Conservation (phyloP, 2,329 filamentous ascomycete species). For the Talaromyces sp. region DNA sequence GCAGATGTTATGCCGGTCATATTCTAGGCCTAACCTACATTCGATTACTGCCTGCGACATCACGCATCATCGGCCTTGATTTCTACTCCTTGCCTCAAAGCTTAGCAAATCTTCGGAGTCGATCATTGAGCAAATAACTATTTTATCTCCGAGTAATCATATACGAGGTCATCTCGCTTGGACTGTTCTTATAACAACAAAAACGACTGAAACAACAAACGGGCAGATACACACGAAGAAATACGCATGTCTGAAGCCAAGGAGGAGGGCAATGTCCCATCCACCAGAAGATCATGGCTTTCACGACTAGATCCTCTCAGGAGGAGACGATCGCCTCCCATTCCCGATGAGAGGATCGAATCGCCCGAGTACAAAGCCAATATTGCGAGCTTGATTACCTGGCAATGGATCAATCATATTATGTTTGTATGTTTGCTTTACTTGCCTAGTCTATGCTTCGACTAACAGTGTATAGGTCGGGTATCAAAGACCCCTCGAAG, state of each 20-base stretch:
- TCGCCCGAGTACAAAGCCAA: slow-evolving; percentile 68
- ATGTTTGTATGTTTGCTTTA: slow-evolving; percentile 60
- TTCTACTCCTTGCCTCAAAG: neutral
- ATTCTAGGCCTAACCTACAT: neutral
- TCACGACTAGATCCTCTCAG: slow-evolving; percentile 18
- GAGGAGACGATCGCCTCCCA: slow-evolving; percentile 41
- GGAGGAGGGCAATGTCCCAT: slow-evolving; percentile 13
- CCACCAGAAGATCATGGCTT: slow-evolving; percentile 11
- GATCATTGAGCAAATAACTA: neutral
- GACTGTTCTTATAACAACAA: neutral
- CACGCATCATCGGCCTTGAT: neutral
- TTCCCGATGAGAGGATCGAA: slow-evolving; percentile 49
- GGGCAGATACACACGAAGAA: neutral
- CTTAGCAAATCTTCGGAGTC: neutral
- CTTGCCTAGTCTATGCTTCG: neutral
- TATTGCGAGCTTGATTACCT: slow-evolving; percentile 71
- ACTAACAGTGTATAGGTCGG: slow-evolving; percentile 54
- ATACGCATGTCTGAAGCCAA: slow-evolving; percentile 16
- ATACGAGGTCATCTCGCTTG: neutral
- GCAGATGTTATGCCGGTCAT: neutral
- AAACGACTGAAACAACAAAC: neutral
- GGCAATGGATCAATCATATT: slow-evolving; percentile 80
- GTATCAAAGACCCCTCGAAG: slow-evolving; percentile 74
- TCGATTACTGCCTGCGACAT: neutral
- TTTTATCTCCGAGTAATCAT: neutral